Conservation (phyloP, 306 rosid species). For the Quercus mongolica region DNA sequence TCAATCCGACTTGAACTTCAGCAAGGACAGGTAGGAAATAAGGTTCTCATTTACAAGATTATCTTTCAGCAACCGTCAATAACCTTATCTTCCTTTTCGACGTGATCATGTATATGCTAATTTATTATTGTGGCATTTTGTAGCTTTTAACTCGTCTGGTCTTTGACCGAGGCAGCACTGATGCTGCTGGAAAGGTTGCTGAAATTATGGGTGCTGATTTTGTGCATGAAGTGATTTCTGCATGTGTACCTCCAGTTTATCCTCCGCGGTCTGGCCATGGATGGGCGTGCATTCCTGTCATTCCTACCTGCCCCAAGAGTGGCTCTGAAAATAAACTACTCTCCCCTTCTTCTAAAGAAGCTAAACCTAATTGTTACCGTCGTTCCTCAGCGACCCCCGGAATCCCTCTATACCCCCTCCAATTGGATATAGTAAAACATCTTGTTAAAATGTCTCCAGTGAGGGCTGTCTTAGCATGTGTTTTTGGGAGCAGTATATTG, state of each 20-base stretch:
- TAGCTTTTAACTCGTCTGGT: constrained; percentile 96
- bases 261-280: constrained; percentile 96
- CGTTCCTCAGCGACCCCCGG: constrained; percentile 79
- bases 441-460: constrained; percentile 94
- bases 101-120: constrained; percentile 7
- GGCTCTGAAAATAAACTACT: constrained; percentile 74
- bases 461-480: constrained; percentile 94
- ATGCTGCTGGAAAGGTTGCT: constrained; percentile 94
- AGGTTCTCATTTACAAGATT: background rate
- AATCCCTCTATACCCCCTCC: constrained; percentile 80
- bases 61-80: background rate
- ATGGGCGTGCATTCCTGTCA: constrained; percentile 95
- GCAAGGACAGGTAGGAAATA: background rate
- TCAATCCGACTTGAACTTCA: background rate
- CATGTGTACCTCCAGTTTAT: constrained; percentile 95
- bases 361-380: constrained; percentile 67
- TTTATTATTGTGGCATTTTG: constrained; percentile 28
- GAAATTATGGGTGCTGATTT: constrained; percentile 96
- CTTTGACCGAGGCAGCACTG: constrained; percentile 95
- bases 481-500: constrained; percentile 91
- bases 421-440: constrained; percentile 90
- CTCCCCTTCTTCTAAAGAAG: constrained; percentile 83
- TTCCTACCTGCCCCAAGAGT: constrained; percentile 66
- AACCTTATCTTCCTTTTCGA: constrained; percentile 12
- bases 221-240: constrained; percentile 94